These are phyloP conservation scores for Polytrichum commune DNA, from an alignment of 225 moss, liverwort and hornwort genomes.

Conservation along the genomic window DNA sequence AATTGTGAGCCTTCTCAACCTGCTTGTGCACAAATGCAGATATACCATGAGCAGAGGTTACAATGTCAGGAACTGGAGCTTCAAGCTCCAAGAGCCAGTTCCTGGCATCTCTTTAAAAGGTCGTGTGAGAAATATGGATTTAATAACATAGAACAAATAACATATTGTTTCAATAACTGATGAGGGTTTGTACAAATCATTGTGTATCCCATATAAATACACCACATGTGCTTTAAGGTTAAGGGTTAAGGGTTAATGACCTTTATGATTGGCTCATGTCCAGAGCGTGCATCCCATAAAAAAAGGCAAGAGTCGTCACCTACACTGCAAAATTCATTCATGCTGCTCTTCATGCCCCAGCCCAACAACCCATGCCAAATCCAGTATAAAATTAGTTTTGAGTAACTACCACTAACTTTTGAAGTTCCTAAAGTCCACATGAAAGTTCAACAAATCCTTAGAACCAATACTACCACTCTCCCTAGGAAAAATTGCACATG, in stretches of 20 bases:
- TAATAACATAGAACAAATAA: no score
- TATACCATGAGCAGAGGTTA: no score
- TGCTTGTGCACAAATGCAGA: conserved; percentile 20
- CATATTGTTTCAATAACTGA: no score
- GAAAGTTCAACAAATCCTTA: no score
- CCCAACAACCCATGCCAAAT: conserved; percentile 14
- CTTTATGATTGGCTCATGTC: conserved; percentile 65
- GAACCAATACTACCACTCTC: no score
- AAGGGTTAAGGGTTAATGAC: conserved; percentile 19
- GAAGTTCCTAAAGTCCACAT: no score
- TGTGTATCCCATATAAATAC: no score
- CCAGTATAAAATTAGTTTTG: conserved; percentile 9
- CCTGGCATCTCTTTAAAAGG: background rate
- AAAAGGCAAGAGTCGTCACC: conserved; percentile 94
- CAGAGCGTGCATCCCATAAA: conserved; percentile 85
- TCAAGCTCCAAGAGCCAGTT: no score
- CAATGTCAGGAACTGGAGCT: background rate
- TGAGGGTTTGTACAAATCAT: no score
- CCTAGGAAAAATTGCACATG: no score
- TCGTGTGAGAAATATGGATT: background rate
- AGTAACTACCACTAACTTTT: background rate
- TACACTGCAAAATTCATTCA: conserved; percentile 96
- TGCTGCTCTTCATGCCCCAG: conserved; percentile 51
- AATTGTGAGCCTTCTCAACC: conserved; percentile 92
- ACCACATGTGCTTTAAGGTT: no score